Evolutionary conservation across 768 basidiomycete species (phyloP).

Genomic region (Termitomyces sp.): DNA sequence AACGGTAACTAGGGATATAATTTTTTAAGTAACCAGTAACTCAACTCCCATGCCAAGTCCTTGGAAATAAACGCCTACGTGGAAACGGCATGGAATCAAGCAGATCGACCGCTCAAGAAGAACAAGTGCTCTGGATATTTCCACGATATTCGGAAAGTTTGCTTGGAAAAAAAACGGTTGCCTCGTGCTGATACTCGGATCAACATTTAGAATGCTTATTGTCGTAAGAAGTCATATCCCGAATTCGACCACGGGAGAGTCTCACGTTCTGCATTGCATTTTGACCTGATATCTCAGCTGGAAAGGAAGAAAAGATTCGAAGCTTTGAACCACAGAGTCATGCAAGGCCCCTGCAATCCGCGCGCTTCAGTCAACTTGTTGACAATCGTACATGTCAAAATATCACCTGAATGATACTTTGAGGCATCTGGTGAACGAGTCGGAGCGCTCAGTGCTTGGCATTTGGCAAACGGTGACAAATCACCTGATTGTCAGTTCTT

Average conservation of each 20-base stretch:
- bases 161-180: no score
- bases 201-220: neutral
- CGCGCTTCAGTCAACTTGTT: no score
- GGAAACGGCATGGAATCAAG: neutral
- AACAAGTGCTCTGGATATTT: neutral
- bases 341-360: no score
- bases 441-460: no score
- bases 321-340: neutral
- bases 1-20: neutral
- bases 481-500: no score
- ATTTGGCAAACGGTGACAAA: no score
- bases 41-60: neutral
- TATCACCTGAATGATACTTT: no score
- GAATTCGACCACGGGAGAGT: neutral
- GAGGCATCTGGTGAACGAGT: no score
- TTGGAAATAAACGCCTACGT: neutral
- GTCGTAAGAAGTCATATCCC: neutral
- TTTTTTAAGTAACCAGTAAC: neutral
- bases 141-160: neutral
- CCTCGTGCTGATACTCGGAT: neutral
- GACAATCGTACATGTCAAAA: no score
- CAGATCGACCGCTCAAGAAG: neutral
- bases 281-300: neutral
- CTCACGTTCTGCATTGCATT: neutral
- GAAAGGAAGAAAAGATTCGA: neutral